A percentile compares a stretch with the other conserved stretches of the same genome.
Evolutionary conservation across 306 rosid species (phyloP).

Genomic region (Carpinus fangiana): DNA sequence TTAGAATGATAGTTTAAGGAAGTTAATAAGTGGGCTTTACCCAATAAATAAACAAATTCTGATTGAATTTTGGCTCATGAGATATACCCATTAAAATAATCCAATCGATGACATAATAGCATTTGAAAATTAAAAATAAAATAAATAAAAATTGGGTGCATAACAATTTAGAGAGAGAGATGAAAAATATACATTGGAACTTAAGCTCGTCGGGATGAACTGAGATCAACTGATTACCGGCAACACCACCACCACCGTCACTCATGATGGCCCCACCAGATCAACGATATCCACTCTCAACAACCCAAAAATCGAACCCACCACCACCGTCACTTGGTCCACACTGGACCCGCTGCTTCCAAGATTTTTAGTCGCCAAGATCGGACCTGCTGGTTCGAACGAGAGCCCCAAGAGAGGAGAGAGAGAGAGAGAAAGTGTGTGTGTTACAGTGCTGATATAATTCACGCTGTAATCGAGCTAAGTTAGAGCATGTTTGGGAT

Average conservation of each 20-base stretch:
- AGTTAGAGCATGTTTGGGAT: no score
- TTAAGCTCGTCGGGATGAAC: conserved; percentile 78
- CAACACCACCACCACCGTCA: conserved; percentile 26
- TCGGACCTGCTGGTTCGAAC: conserved; percentile 20
- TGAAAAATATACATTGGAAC: conserved; percentile 56
- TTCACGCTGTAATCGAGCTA: no score
- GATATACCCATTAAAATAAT: no score
- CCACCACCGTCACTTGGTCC: conserved; percentile 26
- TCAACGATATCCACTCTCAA: conserved; percentile 15
- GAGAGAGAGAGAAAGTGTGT: not conserved
- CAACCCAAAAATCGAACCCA: conserved; percentile 10
- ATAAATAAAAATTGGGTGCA: not conserved
- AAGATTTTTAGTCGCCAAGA: conserved; percentile 32
- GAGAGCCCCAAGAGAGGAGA: not conserved
- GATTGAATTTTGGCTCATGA: no score
- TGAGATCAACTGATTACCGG: conserved; percentile 48
- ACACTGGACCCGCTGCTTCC: conserved; percentile 5
- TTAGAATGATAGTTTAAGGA: no score
- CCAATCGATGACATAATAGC: no score
- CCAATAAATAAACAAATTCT: no score
- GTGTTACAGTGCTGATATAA: no score
- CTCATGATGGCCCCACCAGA: conserved; percentile 53
- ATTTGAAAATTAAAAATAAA: not conserved
- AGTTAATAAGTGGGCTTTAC: no score
- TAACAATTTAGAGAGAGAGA: not conserved